Base-by-base conservation (phyloP, 2,329 filamentous ascomycete species). In the Nigrograna mackinnonii region DNA sequence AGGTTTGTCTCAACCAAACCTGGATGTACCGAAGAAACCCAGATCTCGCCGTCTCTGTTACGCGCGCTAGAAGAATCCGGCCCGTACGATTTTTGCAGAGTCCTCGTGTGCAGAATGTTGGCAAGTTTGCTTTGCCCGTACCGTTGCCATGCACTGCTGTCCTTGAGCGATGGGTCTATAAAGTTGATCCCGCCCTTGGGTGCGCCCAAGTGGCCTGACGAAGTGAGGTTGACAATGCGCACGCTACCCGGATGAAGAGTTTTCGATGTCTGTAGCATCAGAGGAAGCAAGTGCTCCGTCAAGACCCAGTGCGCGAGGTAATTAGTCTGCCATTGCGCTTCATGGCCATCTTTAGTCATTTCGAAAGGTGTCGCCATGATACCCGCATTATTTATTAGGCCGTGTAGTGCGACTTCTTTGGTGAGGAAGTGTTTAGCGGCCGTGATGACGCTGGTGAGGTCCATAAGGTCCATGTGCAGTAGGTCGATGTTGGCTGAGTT, bases 241-340 rank as follows among this genome's bases (percentile, higher is more conserved):
- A 77, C 75, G 3, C 65, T 54, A 11, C 54, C 56, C 0, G 60
- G 58, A 16, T 60, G 16, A n/a, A n/a, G n/a, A 0, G 74, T 77
- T 6, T 68, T 56, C 42, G 73, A 75, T n/a, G 67, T 66, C 0
- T 62, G 50, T 22, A 66, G 45, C 4, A 78, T 46, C 5, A 63
- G 63, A 0, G 72, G 72, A 13, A 72, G 47, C 4, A 78, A 63
- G n/a, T 76, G 63, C 31, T 70, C 63, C 5, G 52, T 56, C 11
- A 73, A 71, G 7, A 76, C 53, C 47, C 76, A 77, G 18, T 77
- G 72, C 0, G 72, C 70, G 12, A 79, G 47, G 41, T 79, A 69
- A 51, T 79, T 78, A 14, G 71, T 71, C 5, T 67, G 73, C 5
- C 74, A 62, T 44, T 75, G 53, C 1, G 55, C 43, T 48, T 70